phyloP scores from a whole-genome alignment of 2,329 filamentous ascomycete genomes.

The Pseudogymnoascus sp. region DNA sequence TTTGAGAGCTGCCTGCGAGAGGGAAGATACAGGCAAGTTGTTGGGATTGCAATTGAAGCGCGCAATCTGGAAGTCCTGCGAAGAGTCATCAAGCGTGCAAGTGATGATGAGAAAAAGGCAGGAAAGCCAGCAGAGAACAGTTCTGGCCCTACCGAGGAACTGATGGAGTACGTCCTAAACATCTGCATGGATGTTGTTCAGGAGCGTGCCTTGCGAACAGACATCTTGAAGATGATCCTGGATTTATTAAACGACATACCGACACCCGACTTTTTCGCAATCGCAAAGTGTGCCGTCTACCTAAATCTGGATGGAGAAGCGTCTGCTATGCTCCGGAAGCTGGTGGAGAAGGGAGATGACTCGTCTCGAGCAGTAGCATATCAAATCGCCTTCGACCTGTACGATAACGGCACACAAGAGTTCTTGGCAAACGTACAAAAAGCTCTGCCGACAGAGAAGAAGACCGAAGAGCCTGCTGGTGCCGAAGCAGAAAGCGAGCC shows the following conservation, averaged over 20 bases:
- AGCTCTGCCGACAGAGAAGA: slow-evolving; percentile 56
- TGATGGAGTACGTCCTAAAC: slow-evolving; percentile 92
- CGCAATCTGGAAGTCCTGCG: slow-evolving; percentile 83
- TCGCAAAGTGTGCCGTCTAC: slow-evolving; percentile 95
- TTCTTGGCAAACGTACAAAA: slow-evolving; percentile 86
- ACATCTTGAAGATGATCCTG: slow-evolving; percentile 88
- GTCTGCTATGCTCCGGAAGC: slow-evolving; percentile 71
- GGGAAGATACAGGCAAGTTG: slow-evolving; percentile 87
- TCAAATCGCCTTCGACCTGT: slow-evolving; percentile 95
- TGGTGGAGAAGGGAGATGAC: slow-evolving; percentile 70
- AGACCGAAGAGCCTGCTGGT: slow-evolving; percentile 42
- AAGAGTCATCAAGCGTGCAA: slow-evolving; percentile 80
- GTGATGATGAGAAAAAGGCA: slow-evolving; percentile 68
- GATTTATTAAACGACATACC: slow-evolving; percentile 90
- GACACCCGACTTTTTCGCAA: slow-evolving; percentile 92
- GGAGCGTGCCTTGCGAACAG: slow-evolving; percentile 72
- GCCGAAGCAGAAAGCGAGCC: slow-evolving; percentile 50
- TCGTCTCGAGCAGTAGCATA: slow-evolving; percentile 81
- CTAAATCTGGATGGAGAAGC: slow-evolving; percentile 88
- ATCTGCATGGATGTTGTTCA: slow-evolving; percentile 98
- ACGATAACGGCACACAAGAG: slow-evolving; percentile 97
- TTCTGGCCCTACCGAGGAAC: slow-evolving; percentile 66
- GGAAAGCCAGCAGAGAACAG: slow-evolving; percentile 48
- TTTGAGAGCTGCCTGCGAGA: slow-evolving; percentile 84
- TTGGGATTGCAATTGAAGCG: slow-evolving; percentile 92